Evolutionary conservation across 129 eudicot species (phyloP), one percentile per base, ranked within the genome.

Genomic region (Artemisia annua): DNA sequence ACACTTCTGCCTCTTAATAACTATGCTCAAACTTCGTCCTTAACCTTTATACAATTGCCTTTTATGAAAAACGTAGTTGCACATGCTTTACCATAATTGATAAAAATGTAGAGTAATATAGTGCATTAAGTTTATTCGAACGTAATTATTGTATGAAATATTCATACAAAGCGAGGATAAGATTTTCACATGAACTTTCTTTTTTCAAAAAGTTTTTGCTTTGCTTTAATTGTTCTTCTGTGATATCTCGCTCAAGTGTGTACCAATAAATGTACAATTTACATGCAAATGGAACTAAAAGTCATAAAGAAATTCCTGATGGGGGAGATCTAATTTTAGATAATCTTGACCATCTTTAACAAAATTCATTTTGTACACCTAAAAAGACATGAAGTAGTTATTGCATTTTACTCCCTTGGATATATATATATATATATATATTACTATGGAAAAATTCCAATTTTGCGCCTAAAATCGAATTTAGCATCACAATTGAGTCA

Each of bases 271-370:
- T 61, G 48, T 26, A 61, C 66, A 61, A 61, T 14, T 61, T 24
- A 61, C 48, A 26, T 61, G 18, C n/a, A 61, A 61, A 61, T 61
- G 66, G 66, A 26, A 26, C 44, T 60, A 24, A 61, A 61, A 28
- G 66, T 9, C 66, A 61, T 24, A 61, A 39, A 18, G 65, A 35
- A 60, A 60, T 60, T 60, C 35, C 14, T 60, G 44, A 61, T 3
- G 17, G 30, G 66, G 20, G 48, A 14, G 17, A 6, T 28, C 66
- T 30, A 61, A 28, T 61, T 28, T 61, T 28, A 14, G 66, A 61
- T 28, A 12, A 30, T 28, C 32, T 61, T 28, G 66, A 61, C 66
- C 48, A 61, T 28, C 43, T 61, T 28, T 61, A 61, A 22, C 44
- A 61, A 61, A 61, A 61, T 61, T 14, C 12, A 30, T 14, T 39